phyloP scores from a whole-genome alignment of 768 basidiomycete species.

The Crepidotus variabilis region DNA sequence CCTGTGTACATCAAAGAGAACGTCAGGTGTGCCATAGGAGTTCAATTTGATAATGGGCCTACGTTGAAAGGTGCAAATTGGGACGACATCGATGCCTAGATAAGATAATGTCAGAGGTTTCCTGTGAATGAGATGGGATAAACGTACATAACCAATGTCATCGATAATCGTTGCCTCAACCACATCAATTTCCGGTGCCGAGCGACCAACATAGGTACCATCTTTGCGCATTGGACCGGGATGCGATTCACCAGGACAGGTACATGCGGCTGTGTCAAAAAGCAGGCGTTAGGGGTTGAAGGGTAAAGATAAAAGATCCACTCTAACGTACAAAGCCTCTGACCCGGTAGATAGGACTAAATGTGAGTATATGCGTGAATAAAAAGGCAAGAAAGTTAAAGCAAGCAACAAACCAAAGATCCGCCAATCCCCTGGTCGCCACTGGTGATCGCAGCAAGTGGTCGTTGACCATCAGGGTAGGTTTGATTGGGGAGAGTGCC shows the following conservation, averaged over 20 bases:
- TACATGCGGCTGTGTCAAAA: slow-evolving; percentile 26
- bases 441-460: slow-evolving; percentile 38
- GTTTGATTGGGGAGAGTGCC: slow-evolving; percentile 80
- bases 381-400: background rate
- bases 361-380: background rate
- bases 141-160: slow-evolving; percentile 23
- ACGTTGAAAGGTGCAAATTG: slow-evolving; percentile 62
- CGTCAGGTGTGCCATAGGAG: no score
- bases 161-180: slow-evolving; percentile 47
- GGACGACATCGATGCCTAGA: slow-evolving; percentile 44
- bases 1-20: slow-evolving; percentile 36
- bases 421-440: slow-evolving; percentile 39
- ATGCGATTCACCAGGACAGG: slow-evolving; percentile 38
- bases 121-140: no score
- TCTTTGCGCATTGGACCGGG: slow-evolving; percentile 36
- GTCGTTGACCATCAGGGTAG: slow-evolving; percentile 46
- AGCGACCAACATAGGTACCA: slow-evolving; percentile 53
- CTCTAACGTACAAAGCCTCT: slow-evolving; percentile 25
- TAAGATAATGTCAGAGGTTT: no score
- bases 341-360: slow-evolving; percentile 70
- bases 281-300: background rate
- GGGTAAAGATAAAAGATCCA: background rate
- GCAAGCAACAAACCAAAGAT: slow-evolving; percentile 22
- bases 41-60: slow-evolving; percentile 27
- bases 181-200: slow-evolving; percentile 66